Conservation (phyloP, 345 rosid species). For the Salix udensis region DNA sequence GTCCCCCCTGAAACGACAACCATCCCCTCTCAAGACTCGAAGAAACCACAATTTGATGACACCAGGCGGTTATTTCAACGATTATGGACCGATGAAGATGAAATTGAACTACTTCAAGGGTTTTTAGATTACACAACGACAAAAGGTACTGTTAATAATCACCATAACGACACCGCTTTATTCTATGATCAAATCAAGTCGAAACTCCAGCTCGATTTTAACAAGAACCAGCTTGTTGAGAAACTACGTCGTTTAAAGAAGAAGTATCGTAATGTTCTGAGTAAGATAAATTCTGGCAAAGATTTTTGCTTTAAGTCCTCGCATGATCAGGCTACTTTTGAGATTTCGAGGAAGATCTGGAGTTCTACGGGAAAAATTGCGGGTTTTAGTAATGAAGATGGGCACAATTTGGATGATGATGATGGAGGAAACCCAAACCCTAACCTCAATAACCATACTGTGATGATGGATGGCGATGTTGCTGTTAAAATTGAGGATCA, state of each 20-base stretch:
- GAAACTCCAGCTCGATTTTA: constrained; percentile 90
- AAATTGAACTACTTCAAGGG: constrained; percentile 94
- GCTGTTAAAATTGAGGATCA: constrained; percentile 44
- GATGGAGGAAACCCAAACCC: constrained; percentile 38
- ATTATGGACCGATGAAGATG: constrained; percentile 98
- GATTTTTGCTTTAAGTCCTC: constrained; percentile 78
- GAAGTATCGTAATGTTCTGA: constrained; percentile 77
- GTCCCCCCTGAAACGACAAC: constrained; percentile 9
- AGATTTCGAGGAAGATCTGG: constrained; percentile 97
- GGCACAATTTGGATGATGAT: constrained; percentile 60
- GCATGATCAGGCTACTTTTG: constrained; percentile 92
- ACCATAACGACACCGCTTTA: constrained; percentile 79
- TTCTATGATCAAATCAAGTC: constrained; percentile 93
- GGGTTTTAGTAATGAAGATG: constrained; percentile 39
- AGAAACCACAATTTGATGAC: constrained; percentile 48
- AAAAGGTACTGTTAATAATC: constrained; percentile 27
- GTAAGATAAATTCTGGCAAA: constrained; percentile 75
- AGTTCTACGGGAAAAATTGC: constrained; percentile 31
- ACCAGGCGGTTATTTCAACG: constrained; percentile 82
- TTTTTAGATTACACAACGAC: constrained; percentile 70
- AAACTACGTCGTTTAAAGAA: constrained; percentile 87
- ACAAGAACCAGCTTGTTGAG: constrained; percentile 96
- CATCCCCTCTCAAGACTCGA: constrained; percentile 17
- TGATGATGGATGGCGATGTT: constrained; percentile 4
- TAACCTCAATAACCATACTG: constrained; percentile 18